Percentiles rank a stretch among this genome's conserved stretches.
These are phyloP conservation scores for Lyophyllum atratum DNA, from an alignment of 768 basidiomycete species.

Conservation along the genomic window DNA sequence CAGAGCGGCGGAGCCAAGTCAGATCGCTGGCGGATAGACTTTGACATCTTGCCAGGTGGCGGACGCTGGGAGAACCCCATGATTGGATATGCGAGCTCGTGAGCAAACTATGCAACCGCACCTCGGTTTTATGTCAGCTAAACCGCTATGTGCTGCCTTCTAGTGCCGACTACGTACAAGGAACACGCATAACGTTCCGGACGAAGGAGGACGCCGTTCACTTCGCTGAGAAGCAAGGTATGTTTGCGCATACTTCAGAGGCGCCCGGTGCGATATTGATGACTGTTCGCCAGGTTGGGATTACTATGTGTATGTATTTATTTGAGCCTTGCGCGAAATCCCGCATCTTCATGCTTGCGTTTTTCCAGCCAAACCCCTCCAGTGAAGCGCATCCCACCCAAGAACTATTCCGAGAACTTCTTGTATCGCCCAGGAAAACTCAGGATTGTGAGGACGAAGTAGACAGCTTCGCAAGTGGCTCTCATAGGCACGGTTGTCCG, in stretches of 20 bases:
- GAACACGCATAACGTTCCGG: conserved; percentile 79
- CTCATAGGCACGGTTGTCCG: neutral
- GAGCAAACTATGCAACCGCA: conserved; percentile 32
- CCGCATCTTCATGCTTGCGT: conserved; percentile 11
- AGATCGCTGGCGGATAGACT: conserved; percentile 93
- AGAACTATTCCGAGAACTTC: conserved; percentile 93
- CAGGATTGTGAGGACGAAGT: conserved; percentile 89
- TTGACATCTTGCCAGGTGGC: conserved; percentile 84
- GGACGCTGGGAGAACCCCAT: conserved; percentile 98
- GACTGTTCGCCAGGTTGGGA: conserved; percentile 72
- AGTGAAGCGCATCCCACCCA: conserved; percentile 72
- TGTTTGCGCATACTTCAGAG: conserved; percentile 13
- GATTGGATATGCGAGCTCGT: conserved; percentile 98
- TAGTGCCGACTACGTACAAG: conserved; percentile 97
- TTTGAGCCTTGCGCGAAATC: neutral
- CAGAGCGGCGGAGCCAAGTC: conserved; percentile 88
- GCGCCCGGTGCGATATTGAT: conserved; percentile 12
- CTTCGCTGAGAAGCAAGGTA: conserved; percentile 97
- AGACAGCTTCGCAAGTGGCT: conserved; percentile 33
- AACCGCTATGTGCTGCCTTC: conserved; percentile 2
- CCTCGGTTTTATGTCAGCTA: neutral
- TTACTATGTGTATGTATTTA: conserved; percentile 76
- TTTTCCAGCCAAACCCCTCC: conserved; percentile 53
- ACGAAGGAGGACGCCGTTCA: conserved; percentile 90
- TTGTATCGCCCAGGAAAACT: conserved; percentile 79